phyloP scores from a whole-genome alignment of 805 yeast species.

The Nakazawaea wickerhamii region DNA sequence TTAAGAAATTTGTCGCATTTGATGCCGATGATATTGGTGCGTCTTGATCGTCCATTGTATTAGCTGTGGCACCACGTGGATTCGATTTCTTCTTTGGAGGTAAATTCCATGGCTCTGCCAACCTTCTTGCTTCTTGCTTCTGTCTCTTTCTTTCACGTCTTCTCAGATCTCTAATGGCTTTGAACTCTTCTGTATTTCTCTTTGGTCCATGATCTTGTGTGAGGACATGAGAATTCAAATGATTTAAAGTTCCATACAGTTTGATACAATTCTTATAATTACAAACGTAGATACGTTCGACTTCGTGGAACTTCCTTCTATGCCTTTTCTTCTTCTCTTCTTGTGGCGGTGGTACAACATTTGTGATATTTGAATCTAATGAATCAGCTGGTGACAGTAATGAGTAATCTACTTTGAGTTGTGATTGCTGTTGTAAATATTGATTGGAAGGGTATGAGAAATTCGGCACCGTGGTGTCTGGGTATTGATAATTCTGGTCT shows the following conservation, averaged over 20 bases:
- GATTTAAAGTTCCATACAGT: slow-evolving; percentile 57
- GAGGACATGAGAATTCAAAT: slow-evolving; percentile 49
- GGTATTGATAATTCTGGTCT: too few relatives aligned
- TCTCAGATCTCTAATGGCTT: slow-evolving; percentile 39
- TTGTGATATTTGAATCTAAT: not conserved
- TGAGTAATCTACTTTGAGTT: slow-evolving; percentile 1
- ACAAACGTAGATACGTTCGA: slow-evolving; percentile 49
- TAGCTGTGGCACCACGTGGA: not conserved
- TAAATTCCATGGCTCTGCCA: not conserved
- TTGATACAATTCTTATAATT: slow-evolving; percentile 42
- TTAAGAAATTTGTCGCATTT: not conserved
- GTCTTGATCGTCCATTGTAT: too few relatives aligned
- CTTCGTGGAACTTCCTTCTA: slow-evolving; percentile 49
- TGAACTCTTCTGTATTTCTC: slow-evolving; percentile 50
- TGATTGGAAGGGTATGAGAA: too few relatives aligned
- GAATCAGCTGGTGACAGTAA: not conserved
- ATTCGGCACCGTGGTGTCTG: too few relatives aligned
- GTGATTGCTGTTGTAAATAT: too few relatives aligned
- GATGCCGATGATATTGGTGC: not conserved
- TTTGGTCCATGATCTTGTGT: slow-evolving; percentile 51
- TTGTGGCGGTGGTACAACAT: not conserved
- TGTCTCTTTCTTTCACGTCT: slow-evolving; percentile 24
- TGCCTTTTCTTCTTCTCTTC: slow-evolving; percentile 33
- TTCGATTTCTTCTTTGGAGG: not conserved
- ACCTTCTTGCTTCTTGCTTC: slow-evolving; percentile 7